Evolutionary conservation across 495 filamentous ascomycete species (phyloP).

Genomic region (Neurospora sp.): DNA sequence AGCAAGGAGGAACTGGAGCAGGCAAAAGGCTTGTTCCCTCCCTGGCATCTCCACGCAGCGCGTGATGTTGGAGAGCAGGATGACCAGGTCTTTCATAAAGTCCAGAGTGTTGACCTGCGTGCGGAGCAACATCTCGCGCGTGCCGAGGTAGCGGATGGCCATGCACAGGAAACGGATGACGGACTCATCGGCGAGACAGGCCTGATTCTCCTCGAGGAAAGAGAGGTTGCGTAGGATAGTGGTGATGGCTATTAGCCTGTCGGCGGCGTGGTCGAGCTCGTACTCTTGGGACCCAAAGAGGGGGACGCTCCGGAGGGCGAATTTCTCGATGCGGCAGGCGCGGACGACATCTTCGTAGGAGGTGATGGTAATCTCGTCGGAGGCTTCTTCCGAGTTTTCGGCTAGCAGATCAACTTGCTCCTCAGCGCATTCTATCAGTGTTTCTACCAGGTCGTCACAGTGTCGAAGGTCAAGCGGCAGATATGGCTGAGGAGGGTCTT

Average conservation of each 20-base stretch:
- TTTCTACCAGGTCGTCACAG: conserved; percentile 83
- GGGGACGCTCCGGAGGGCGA: conserved; percentile 56
- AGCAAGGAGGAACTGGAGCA: conserved; percentile 81
- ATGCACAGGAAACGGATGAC: conserved; percentile 73
- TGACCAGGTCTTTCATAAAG: conserved; percentile 92
- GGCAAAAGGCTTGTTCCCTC: conserved; percentile 76
- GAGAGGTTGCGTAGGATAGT: conserved; percentile 91
- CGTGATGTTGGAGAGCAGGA: conserved; percentile 77
- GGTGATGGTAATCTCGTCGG: conserved; percentile 67
- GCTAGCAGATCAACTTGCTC: conserved; percentile 72
- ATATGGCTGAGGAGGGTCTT: conserved; percentile 30
- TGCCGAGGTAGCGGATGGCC: conserved; percentile 78
- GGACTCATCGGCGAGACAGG: conserved; percentile 55
- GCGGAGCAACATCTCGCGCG: conserved; percentile 75
- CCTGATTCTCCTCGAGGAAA: conserved; percentile 63
- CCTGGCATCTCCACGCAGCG: conserved; percentile 72
- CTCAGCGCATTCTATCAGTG: conserved; percentile 81
- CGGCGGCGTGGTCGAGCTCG: conserved; percentile 75
- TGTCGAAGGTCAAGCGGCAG: conserved; percentile 45
- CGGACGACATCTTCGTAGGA: conserved; percentile 84
- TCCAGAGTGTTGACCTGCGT: conserved; percentile 75
- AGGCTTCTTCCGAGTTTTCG: conserved; percentile 71
- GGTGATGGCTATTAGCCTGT: conserved; percentile 80
- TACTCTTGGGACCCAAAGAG: conserved; percentile 71
- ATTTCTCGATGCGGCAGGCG: conserved; percentile 60